phyloP scores from a whole-genome alignment of 1,139 yeast genomes.

The Taphrina deformans region DNA sequence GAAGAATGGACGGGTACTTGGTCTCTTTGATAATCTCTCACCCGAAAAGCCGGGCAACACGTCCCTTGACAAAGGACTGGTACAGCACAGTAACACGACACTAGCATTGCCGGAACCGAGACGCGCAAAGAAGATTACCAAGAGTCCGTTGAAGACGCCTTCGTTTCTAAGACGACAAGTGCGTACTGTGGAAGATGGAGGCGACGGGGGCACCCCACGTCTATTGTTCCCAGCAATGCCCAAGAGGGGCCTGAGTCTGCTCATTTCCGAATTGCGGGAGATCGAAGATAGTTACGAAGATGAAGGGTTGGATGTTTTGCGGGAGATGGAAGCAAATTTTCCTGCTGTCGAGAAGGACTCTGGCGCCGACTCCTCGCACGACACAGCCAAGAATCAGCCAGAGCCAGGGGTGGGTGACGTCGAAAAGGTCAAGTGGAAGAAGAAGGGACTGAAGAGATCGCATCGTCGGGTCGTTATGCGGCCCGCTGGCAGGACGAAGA shows the following conservation, averaged over 20 bases:
- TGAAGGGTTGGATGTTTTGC: slow-evolving; percentile 25
- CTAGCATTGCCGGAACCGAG: background rate
- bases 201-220: background rate
- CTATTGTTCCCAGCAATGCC: slow-evolving; percentile 14
- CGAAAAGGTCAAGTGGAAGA: slow-evolving; percentile 28
- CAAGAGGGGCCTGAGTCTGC: slow-evolving; percentile 7
- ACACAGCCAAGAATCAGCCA: background rate
- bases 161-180: slow-evolving; percentile 15
- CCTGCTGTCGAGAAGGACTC: background rate
- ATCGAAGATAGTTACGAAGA: slow-evolving; percentile 28
- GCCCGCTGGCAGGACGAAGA: slow-evolving; percentile 5
- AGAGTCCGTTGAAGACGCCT: slow-evolving; percentile 27
- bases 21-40: slow-evolving; percentile 12
- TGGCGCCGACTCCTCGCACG: background rate
- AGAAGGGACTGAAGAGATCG: slow-evolving; percentile 24
- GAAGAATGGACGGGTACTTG: slow-evolving; percentile 25
- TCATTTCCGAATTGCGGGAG: slow-evolving; percentile 20
- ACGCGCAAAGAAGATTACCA: background rate
- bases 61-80: background rate
- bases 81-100: background rate
- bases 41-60: background rate
- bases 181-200: slow-evolving; percentile 5
- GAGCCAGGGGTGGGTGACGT: background rate
- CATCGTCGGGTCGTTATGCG: slow-evolving; percentile 32
- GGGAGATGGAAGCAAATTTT: slow-evolving; percentile 12